A percentile compares a stretch with the other conserved stretches of the same genome.
phyloP scores from a whole-genome alignment of 2,329 filamentous ascomycete species.

The Periconia sp. region DNA sequence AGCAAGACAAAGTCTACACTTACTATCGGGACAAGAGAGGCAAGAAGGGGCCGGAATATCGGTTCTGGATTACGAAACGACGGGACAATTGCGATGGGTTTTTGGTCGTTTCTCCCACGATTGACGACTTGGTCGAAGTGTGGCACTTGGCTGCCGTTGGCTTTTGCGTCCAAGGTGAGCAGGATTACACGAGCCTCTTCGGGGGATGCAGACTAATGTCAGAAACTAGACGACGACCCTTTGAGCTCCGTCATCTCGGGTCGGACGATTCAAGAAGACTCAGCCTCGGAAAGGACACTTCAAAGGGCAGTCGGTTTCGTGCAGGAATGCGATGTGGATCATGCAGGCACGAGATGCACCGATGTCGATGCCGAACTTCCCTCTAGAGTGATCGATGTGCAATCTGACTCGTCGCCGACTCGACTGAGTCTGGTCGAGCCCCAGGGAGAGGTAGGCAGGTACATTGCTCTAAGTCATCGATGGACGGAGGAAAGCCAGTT shows the following conservation, averaged over 20 bases:
- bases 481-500: constrained; percentile 15
- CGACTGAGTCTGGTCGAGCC: constrained; percentile 11
- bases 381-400: constrained; percentile 15
- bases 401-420: not conserved
- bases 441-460: constrained; percentile 1
- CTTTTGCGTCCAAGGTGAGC: constrained; percentile 11
- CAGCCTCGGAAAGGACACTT: constrained; percentile 1
- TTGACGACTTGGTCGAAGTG: not conserved
- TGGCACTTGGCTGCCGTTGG: constrained; percentile 11
- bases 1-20: constrained; percentile 7
- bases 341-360: constrained; percentile 17
- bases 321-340: constrained; percentile 4
- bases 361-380: constrained; percentile 5
- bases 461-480: constrained; percentile 20
- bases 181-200: not conserved
- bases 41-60: not conserved
- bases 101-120: constrained; percentile 5
- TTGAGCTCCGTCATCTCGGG: constrained; percentile 1
- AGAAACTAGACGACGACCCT: constrained; percentile 5
- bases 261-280: constrained; percentile 3
- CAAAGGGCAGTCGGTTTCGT: constrained; percentile 3
- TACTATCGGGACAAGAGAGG: constrained; percentile 3
- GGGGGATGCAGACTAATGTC: not conserved
- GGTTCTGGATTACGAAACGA: constrained; percentile 6
- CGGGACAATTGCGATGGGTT: constrained; percentile 8